Conservation (phyloP, 1,139 yeast genomes). For the Scheffersomyces insectosa region DNA sequence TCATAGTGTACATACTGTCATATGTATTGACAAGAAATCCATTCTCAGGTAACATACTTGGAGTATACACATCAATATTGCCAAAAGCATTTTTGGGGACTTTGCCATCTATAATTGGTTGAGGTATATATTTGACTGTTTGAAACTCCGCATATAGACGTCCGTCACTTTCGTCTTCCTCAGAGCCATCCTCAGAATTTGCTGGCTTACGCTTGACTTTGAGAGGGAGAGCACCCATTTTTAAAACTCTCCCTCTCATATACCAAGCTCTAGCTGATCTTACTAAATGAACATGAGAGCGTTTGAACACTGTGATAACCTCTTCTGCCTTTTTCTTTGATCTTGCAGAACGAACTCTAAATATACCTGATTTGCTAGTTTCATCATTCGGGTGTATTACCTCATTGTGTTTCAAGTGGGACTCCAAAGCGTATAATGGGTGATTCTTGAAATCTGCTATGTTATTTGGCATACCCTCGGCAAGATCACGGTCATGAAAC, state of each 20-base stretch:
- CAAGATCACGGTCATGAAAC: constrained; percentile 61
- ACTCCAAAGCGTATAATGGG: constrained; percentile 82
- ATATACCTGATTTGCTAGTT: constrained; percentile 62
- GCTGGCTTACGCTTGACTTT: constrained; percentile 34
- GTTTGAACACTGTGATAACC: constrained; percentile 59
- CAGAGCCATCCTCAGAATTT: constrained; percentile 27
- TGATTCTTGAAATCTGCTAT: constrained; percentile 83
- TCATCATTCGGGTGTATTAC: constrained; percentile 67
- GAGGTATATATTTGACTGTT: constrained; percentile 70
- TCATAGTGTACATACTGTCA: constrained; percentile 31
- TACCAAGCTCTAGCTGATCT: constrained; percentile 87
- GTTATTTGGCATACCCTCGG: constrained; percentile 87
- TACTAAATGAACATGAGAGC: constrained; percentile 63
- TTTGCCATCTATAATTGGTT: constrained; percentile 60
- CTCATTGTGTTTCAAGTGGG: constrained; percentile 71
- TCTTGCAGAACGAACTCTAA: constrained; percentile 37
- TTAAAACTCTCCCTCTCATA: constrained; percentile 72
- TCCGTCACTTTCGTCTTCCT: constrained; percentile 43
- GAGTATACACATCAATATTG: constrained; percentile 75
- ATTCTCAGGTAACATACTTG: constrained; percentile 81
- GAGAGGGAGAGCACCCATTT: constrained; percentile 67
- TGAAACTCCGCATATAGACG: constrained; percentile 76
- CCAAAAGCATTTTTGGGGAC: constrained; percentile 79
- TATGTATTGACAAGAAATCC: constrained; percentile 54
- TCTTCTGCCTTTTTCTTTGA: constrained; percentile 29